Base-by-base conservation (phyloP, 768 basidiomycete species). In the Lentinus brumalis region DNA sequence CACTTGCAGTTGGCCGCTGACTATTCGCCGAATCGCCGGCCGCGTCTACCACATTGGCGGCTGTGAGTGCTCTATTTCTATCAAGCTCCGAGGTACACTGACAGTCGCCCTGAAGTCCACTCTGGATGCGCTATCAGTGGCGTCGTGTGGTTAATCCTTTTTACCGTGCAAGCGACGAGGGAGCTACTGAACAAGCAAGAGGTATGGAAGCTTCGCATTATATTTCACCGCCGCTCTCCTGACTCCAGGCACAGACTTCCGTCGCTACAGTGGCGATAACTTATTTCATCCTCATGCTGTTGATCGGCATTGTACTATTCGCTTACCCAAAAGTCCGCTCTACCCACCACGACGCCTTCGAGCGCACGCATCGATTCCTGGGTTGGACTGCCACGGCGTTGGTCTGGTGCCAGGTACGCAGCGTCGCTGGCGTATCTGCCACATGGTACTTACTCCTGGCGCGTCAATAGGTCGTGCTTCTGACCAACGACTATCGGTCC, bases 11-110 rank as follows among this genome's bases (percentile, higher is more conserved):
- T 84, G 83, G 83, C 84, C 84, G 3, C 71, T 86, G 45, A 69
- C 75, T 39, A 81, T 86, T 54, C 79, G 85, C 50, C 76, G 81
- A 31, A 72, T 83, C 21, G 79, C 78, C 64, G 85, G 83, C 26
- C 75, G 83, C 42, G 84, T 86, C 0, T 86, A 85, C 61, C 81
- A 84, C 55, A 84, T 85, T 42, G 84, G 84, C 18, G 85, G 85
- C 53, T 53, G 75, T 75, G 60, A 68, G 75, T 68, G 16, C 6
- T 4, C 21, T 16, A 15, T 46, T 35, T 42, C 11, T 70, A 71
- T 39, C 64, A 72, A 56, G 58, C 66, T 54, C 69, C 10, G 74
- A 41, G 74, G 76, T 81, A 70, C 47, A 31, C 29, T 63, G 53
- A 50, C 45, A 15, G 12, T 35, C 30, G 4, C 16, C 12, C 63